Evolutionary conservation across 78 protist genomes (phyloP).

Genomic region (Dictyostelium firmibasis): DNA sequence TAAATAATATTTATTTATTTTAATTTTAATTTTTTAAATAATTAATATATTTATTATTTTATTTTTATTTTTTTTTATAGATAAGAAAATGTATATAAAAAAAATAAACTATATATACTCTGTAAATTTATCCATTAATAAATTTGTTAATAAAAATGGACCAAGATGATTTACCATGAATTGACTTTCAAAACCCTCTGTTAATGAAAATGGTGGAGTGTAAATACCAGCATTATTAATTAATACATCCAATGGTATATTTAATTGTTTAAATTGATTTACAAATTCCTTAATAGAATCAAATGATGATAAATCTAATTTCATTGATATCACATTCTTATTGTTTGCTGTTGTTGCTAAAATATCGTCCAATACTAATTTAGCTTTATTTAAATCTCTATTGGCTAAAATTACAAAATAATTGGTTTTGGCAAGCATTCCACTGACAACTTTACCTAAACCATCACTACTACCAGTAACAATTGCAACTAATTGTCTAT

Average conservation of each 20-base stretch:
- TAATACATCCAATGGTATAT: constrained; percentile 13
- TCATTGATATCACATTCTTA: not conserved
- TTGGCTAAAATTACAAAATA: not conserved
- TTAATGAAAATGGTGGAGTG: not conserved
- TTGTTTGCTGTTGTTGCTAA: not conserved
- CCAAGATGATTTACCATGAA: constrained; percentile 56
- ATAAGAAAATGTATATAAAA: too few species aligned
- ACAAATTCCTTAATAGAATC: constrained; percentile 48
- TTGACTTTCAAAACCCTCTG: constrained; percentile 48
- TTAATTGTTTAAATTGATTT: not conserved
- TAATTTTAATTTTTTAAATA: too few species aligned
- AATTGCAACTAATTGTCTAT: not conserved
- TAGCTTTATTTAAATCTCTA: not conserved
- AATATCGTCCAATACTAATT: not conserved
- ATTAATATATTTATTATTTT: too few species aligned
- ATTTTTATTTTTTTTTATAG: too few species aligned
- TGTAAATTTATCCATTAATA: constrained; percentile 1
- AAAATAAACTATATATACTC: too few species aligned
- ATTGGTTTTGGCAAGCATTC: constrained; percentile 7
- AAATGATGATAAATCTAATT: constrained; percentile 29
- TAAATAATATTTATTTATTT: too few species aligned
- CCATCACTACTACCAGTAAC: constrained; percentile 26
- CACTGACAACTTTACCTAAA: constrained; percentile 12
- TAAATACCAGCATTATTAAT: constrained; percentile 59
- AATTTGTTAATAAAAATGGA: constrained; percentile 46